Evolutionary conservation across 805 yeast genomes (phyloP).

Genomic region (Candida krabiensis): DNA sequence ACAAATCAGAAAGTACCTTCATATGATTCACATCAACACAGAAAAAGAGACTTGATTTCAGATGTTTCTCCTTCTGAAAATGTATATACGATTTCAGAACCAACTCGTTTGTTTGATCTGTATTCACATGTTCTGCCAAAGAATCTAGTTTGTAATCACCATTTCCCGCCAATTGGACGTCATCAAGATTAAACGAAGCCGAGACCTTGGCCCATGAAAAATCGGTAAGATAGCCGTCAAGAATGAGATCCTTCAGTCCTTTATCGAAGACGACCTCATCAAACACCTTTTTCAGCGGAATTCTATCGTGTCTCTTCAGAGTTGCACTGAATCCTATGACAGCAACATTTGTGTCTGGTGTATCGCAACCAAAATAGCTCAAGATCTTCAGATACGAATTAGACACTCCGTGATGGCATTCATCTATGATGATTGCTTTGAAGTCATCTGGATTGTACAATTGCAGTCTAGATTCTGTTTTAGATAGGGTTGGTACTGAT

Average conservation of each 20-base stretch:
- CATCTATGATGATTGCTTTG: constrained; percentile 80
- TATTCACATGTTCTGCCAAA: constrained; percentile 57
- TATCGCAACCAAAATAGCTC: constrained; percentile 53
- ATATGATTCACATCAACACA: constrained; percentile 77
- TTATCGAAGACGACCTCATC: constrained; percentile 76
- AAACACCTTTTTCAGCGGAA: constrained; percentile 55
- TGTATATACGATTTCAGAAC: constrained; percentile 55
- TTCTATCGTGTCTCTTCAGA: constrained; percentile 70
- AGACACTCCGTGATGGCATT: constrained; percentile 91
- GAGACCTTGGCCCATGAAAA: constrained; percentile 62
- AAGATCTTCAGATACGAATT: constrained; percentile 59
- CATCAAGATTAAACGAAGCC: constrained; percentile 34
- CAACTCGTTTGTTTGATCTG: constrained; percentile 51
- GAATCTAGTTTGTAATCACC: constrained; percentile 57
- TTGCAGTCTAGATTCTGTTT: constrained; percentile 42
- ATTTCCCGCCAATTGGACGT: constrained; percentile 22
- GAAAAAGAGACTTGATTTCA: constrained; percentile 70
- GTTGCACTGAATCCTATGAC: constrained; percentile 91
- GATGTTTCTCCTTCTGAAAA: constrained; percentile 36
- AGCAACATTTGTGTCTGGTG: constrained; percentile 43
- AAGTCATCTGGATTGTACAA: constrained; percentile 57
- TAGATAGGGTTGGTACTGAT: constrained; percentile 67
- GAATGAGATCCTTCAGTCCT: constrained; percentile 63
- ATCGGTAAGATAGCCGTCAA: constrained; percentile 67
- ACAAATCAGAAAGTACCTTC: constrained; percentile 46